These are phyloP conservation scores for Chondrostereum purpureum DNA, from an alignment of 1,284 basidiomycete species.

Conservation along the genomic window DNA sequence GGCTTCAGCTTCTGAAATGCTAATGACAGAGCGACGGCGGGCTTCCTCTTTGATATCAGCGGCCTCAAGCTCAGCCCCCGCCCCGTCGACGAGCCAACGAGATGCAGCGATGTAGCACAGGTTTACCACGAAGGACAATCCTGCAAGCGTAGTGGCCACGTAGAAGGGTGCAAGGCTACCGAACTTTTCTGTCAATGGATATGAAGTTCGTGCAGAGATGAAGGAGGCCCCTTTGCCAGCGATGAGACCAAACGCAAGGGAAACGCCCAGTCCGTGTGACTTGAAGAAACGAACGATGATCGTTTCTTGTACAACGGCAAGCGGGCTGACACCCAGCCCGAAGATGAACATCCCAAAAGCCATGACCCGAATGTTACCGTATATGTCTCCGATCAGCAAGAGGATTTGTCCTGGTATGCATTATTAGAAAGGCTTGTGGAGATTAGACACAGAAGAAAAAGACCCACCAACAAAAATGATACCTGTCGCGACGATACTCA, in stretches of 20 bases:
- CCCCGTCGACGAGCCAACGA: slow-evolving; percentile 53
- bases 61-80: slow-evolving; percentile 59
- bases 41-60: slow-evolving; percentile 52
- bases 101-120: slow-evolving; percentile 58
- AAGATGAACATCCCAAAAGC: slow-evolving; percentile 68
- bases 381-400: slow-evolving; percentile 57
- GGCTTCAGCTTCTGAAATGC: slow-evolving; percentile 53
- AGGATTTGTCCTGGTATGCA: slow-evolving; percentile 47
- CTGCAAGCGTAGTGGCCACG: slow-evolving; percentile 57
- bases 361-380: slow-evolving; percentile 56
- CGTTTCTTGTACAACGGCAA: slow-evolving; percentile 72
- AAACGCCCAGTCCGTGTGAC: slow-evolving; percentile 69
- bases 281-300: slow-evolving; percentile 79
- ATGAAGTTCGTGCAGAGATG: slow-evolving; percentile 64
- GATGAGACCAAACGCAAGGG: slow-evolving; percentile 73
- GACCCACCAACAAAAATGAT: slow-evolving; percentile 56
- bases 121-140: slow-evolving; percentile 62
- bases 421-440: slow-evolving; percentile 8
- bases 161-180: slow-evolving; percentile 71
- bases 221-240: slow-evolving; percentile 75
- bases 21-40: slow-evolving; percentile 32
- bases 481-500: slow-evolving; percentile 67
- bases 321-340: slow-evolving; percentile 71
- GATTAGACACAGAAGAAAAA: neutral
- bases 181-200: slow-evolving; percentile 65